A percentile compares a stretch with the other conserved stretches of the same genome.
phyloP scores from a whole-genome alignment of 257 asterid genomes.

The Salvia miltiorrhiza region DNA sequence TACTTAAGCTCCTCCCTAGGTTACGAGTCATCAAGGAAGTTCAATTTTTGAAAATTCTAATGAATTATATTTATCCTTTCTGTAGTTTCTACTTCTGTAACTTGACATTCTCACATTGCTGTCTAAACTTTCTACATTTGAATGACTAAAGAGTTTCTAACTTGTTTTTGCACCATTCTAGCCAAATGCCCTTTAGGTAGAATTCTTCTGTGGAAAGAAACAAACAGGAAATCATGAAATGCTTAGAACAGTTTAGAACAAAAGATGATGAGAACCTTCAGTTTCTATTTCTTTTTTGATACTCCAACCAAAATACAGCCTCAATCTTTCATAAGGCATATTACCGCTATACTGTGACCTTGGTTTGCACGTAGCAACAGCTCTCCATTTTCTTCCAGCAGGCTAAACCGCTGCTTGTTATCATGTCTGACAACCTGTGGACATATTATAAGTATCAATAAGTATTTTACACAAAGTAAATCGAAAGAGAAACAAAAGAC shows the following conservation, averaged over 20 bases:
- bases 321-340: not conserved
- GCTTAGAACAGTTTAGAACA: too few species aligned
- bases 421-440: conserved; percentile 75
- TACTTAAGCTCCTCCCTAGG: not conserved
- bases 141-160: too few species aligned
- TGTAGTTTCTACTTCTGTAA: not conserved
- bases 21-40: not conserved
- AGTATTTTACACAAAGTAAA: not conserved
- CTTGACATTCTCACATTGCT: too few species aligned
- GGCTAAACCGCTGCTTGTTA: conserved; percentile 81
- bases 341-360: conserved; percentile 76
- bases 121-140: too few species aligned
- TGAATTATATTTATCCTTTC: not conserved
- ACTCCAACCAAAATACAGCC: conserved; percentile 1
- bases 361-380: conserved; percentile 93
- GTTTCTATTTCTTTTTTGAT: not conserved
- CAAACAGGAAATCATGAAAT: too few species aligned
- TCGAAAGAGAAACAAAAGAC: not conserved
- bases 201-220: too few species aligned
- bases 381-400: conserved; percentile 81
- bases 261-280: not conserved
- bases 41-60: not conserved
- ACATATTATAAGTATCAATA: conserved; percentile 7
- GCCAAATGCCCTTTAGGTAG: too few species aligned
- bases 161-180: too few species aligned